Evolutionary conservation across 257 asterid genomes (phyloP).

Genomic region (Plantago major): DNA sequence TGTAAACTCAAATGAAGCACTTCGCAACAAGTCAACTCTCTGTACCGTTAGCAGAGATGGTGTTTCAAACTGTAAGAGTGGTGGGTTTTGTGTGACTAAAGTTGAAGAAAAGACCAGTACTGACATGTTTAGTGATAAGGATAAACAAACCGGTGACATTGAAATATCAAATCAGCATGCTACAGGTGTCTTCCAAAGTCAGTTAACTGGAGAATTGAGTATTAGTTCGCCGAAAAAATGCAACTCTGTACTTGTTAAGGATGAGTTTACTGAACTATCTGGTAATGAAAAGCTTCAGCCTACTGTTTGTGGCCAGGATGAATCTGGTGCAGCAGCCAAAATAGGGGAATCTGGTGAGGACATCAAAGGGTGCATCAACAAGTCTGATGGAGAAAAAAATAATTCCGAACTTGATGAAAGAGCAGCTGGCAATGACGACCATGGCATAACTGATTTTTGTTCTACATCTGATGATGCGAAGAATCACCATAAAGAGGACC

Average conservation of each 20-base stretch:
- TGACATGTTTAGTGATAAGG: constrained; percentile 20
- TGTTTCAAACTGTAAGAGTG: constrained; percentile 11
- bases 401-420: constrained; percentile 12
- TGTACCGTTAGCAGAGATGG: constrained; percentile 16
- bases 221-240: constrained; percentile 17
- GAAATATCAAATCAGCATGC: constrained; percentile 14
- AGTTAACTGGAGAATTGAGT: constrained; percentile 21
- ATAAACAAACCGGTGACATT: constrained; percentile 25
- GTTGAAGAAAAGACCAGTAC: constrained; percentile 22
- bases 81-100: constrained; percentile 9
- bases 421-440: constrained; percentile 18
- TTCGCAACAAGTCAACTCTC: constrained; percentile 25
- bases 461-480: constrained; percentile 22
- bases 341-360: constrained; percentile 18
- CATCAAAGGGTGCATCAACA: background rate
- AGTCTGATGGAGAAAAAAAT: constrained; percentile 17
- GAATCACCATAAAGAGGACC: constrained; percentile 21
- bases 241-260: constrained; percentile 14
- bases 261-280: constrained; percentile 26
- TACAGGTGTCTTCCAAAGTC: constrained; percentile 21
- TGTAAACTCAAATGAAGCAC: constrained; percentile 25
- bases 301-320: constrained; percentile 12
- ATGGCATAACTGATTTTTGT: constrained; percentile 20
- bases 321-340: constrained; percentile 7
- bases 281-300: constrained; percentile 23